Base-by-base conservation (phyloP, 768 basidiomycete species). In the Amanita phalloides region DNA sequence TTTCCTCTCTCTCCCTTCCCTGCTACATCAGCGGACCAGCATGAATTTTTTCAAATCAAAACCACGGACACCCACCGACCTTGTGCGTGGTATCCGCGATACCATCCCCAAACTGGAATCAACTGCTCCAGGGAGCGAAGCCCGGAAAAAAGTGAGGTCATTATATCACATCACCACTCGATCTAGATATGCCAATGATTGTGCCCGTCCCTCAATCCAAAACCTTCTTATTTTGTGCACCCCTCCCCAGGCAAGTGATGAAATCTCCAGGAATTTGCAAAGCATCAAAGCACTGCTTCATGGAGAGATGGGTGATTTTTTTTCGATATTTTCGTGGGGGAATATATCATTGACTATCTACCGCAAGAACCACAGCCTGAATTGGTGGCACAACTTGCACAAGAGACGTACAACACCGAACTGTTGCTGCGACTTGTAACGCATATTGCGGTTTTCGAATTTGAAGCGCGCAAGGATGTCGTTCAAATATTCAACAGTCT, bases 31-130 rank as follows among this genome's bases (percentile, higher is more conserved):
- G 14, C 8, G 17, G 26, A 32, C 9, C 32, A 45, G 50, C 26
- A 94, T 95, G 92, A 94, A 94, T 69, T 94, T 95, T 74, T 95
- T 95, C 82, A 92, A 90, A 73, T 82, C 88, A 20, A 94, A 90
- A 65, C 83, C 79, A 41, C 76, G 89, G 62, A 86, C 87, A 32
- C 93, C 93, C 6, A 81, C 89, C 44, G 92, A 96, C 62, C 78
- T 94, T 57, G 87, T 95, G 30, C 79, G 85, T 42, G 78, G 84
- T 45, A 73, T 94, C 45, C 76, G 83, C 30, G 92, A 95, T 63
- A 78, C 85, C 48, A 79, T 92, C 59, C 78, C 79, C 57, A 82
- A 76, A 64, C 73, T 96, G 51, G 92, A 94, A 57, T 65, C 73
- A 6, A 79, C 81, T 1, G 76, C 84, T 36, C 81, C 86, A 14